A percentile compares a stretch with the other conserved stretches of the same genome.
Evolutionary conservation across 2,329 filamentous ascomycete genomes (phyloP).

Genomic region (Lachnellula hyalina): DNA sequence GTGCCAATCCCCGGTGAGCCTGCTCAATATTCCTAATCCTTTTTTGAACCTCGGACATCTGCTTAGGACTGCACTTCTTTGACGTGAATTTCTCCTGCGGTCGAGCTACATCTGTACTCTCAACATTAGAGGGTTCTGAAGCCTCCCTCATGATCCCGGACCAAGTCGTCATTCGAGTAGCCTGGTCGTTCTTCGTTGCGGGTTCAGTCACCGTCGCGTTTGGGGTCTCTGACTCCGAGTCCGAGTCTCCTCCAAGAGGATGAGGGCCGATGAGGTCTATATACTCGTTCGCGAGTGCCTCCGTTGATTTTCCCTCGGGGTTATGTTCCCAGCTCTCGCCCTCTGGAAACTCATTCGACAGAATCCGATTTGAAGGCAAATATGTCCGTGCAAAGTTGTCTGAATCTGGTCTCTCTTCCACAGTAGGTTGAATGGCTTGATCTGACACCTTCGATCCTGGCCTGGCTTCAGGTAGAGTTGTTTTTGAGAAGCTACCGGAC

Average conservation of each 20-base stretch:
- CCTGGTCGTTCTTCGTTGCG: neutral
- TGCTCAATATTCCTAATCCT: neutral
- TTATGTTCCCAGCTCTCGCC: neutral
- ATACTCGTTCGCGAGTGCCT: neutral
- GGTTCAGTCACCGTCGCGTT: neutral
- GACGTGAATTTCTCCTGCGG: neutral
- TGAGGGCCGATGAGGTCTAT: neutral
- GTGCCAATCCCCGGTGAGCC: neutral
- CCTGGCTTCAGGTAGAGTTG: neutral
- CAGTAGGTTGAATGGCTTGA: neutral
- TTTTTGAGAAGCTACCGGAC: neutral
- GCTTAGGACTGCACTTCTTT: neutral
- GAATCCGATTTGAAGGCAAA: neutral
- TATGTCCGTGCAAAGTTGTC: neutral
- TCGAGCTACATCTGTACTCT: neutral
- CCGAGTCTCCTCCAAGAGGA: neutral
- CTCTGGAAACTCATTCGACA: neutral
- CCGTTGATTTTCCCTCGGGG: neutral
- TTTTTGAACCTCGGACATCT: neutral
- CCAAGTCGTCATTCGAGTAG: neutral
- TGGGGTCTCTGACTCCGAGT: neutral
- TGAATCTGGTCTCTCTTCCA: neutral
- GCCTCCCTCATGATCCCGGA: neutral
- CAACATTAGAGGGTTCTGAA: neutral
- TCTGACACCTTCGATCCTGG: too few relatives aligned